Evolutionary conservation across 2,329 filamentous ascomycete species (phyloP), one percentile per base, ranked within the genome.

Genomic region (Davidsoniella neocaledoniae): DNA sequence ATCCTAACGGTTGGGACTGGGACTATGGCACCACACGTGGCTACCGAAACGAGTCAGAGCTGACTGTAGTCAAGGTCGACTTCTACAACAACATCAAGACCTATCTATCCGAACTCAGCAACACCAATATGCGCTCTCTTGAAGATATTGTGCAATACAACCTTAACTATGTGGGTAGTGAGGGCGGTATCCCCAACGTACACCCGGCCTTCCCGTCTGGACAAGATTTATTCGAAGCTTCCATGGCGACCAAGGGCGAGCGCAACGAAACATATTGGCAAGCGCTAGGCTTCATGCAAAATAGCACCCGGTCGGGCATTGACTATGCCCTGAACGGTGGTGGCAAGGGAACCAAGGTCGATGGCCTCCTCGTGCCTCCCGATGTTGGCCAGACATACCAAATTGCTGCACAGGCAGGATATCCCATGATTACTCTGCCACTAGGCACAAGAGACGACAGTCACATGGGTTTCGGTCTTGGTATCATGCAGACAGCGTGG

Each of bases 371-470:
- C 1, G 78, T 84, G 0, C 82, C 82, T 4, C 69, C 80, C 0
- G 76, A 82, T 57, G 77, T 81, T 2, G 81, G 72, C 0, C 79
- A 83, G 60, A 74, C 74, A 3, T 77, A 77, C 54, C 77, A 84
- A 62, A 74, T 84, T 53, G 78, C 81, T 0, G 83, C 83, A 0
- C 81, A 86, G 63, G 83, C 83, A 4, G 81, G 82, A 0, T 87
- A 86, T 58, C 83, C 82, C 0, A 71, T 83, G 58, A 68, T 86
- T 46, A 84, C 81, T 0, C 59, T 87, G 1, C 83, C 83, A 0
- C 77, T 71, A 0, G 78, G 78, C 1, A 64, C 76, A 5, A 67
- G 73, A 55, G 63, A 60, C 10, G 72, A 69, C 3, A 51, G 50
- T 21, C 38, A 48, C 9, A 54, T 55, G 26, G 44, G 47, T 4